Evolutionary conservation across 345 rosid genomes (phyloP).

Genomic region (Raphanus sativus): DNA sequence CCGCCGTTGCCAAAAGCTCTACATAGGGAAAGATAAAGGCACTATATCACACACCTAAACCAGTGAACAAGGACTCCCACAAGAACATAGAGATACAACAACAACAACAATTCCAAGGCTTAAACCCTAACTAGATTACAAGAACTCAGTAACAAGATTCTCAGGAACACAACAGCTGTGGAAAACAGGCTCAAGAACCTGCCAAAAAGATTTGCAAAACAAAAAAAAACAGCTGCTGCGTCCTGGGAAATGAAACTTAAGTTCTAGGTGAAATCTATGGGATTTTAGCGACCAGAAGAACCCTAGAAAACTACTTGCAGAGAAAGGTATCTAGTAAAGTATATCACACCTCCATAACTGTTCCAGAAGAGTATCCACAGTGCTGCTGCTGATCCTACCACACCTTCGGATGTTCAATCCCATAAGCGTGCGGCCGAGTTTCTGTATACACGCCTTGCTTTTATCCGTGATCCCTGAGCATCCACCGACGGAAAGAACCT

Average conservation of each 20-base stretch:
- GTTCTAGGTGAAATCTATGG: conserved; percentile 37
- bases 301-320: conserved; percentile 34
- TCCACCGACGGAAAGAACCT: conserved; percentile 75
- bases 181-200: conserved; percentile 57
- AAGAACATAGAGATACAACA: conserved; percentile 24
- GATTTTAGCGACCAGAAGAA: conserved; percentile 68
- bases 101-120: conserved; percentile 27
- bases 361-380: conserved; percentile 58
- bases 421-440: conserved; percentile 67
- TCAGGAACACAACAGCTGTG: conserved; percentile 45
- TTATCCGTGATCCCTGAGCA: conserved; percentile 66
- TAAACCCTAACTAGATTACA: conserved; percentile 36
- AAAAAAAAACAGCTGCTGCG: conserved; percentile 43
- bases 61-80: conserved; percentile 32
- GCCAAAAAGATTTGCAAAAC: conserved; percentile 47
- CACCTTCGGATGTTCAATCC: conserved; percentile 87
- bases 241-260: conserved; percentile 47
- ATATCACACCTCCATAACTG: conserved; percentile 85
- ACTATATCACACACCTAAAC: conserved; percentile 17
- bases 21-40: conserved; percentile 21
- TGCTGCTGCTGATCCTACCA: conserved; percentile 62
- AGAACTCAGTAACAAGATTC: conserved; percentile 50
- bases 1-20: conserved; percentile 44
- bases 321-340: conserved; percentile 52
- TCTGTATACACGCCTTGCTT: conserved; percentile 56